phyloP scores from a whole-genome alignment of 2,329 filamentous ascomycete species.

The Parascedosporium putredinis region DNA sequence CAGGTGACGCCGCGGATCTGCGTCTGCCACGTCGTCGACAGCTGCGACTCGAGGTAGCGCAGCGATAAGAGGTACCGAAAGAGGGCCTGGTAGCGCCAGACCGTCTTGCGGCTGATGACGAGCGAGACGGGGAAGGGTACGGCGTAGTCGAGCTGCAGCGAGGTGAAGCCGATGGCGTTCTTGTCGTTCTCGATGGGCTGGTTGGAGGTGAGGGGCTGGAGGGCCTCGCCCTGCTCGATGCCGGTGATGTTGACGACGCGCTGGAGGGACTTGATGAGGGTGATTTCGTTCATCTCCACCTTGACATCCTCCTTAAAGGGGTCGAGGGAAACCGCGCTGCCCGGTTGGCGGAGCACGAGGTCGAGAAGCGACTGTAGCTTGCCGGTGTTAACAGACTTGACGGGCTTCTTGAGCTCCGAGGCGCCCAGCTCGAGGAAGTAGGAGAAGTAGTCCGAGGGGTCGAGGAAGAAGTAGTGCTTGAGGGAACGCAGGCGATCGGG shows the following conservation, averaged over 20 bases:
- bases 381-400: conserved; percentile 77
- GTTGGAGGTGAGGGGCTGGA: conserved; percentile 54
- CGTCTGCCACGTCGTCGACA: conserved; percentile 82
- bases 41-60: conserved; percentile 76
- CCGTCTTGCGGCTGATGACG: conserved; percentile 89
- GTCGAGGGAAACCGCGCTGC: conserved; percentile 85
- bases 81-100: conserved; percentile 92
- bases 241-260: conserved; percentile 94
- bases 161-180: conserved; percentile 82
- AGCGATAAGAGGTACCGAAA: conserved; percentile 90
- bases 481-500: conserved; percentile 79
- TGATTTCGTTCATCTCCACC: conserved; percentile 91
- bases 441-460: conserved; percentile 94
- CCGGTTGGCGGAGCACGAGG: conserved; percentile 88
- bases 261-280: conserved; percentile 87
- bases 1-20: conserved; percentile 74
- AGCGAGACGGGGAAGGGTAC: conserved; percentile 93
- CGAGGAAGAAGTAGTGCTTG: conserved; percentile 98
- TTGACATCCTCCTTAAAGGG: conserved; percentile 98
- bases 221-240: conserved; percentile 78
- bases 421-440: conserved; percentile 90
- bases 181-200: conserved; percentile 61
- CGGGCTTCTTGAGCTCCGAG: conserved; percentile 82
- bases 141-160: conserved; percentile 84
- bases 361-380: conserved; percentile 96